Evolutionary conservation across 495 filamentous ascomycete genomes (phyloP).

Genomic region (Hyaloscypha finlandica): DNA sequence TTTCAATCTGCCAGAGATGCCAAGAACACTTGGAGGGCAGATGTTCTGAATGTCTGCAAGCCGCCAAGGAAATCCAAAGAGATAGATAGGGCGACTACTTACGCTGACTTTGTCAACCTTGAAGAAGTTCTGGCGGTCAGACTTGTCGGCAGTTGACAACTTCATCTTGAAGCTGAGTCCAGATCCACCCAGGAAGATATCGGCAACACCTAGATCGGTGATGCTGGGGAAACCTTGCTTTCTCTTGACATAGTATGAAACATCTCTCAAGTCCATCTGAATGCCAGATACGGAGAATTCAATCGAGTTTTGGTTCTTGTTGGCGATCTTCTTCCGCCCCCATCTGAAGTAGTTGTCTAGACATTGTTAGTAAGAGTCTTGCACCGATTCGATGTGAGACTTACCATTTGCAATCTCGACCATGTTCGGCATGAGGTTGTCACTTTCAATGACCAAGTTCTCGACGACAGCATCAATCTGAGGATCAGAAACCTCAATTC

Average conservation of each 20-base stretch:
- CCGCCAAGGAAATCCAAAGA: no score
- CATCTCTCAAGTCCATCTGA: conserved; percentile 84
- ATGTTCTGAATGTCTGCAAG: no score
- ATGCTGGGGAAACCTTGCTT: conserved; percentile 94
- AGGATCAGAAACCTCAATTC: conserved; percentile 89
- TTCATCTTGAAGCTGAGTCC: conserved; percentile 93
- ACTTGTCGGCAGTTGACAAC: conserved; percentile 76
- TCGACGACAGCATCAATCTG: conserved; percentile 87
- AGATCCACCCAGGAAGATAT: conserved; percentile 84
- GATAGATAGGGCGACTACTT: neutral
- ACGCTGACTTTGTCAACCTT: conserved; percentile 72
- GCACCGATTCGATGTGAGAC: neutral
- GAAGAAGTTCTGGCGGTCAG: conserved; percentile 81
- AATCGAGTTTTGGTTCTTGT: conserved; percentile 77
- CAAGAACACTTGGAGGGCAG: no score
- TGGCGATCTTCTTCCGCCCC: conserved; percentile 83
- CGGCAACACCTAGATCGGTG: conserved; percentile 85
- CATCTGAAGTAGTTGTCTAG: conserved; percentile 95
- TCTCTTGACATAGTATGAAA: conserved; percentile 93
- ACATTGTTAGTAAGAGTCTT: conserved; percentile 2
- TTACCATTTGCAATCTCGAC: conserved; percentile 67
- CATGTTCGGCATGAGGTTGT: conserved; percentile 96
- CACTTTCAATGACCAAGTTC: conserved; percentile 92
- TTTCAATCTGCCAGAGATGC: neutral
- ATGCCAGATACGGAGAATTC: conserved; percentile 86